Evolutionary conservation across 1,284 basidiomycete species (phyloP).

Genomic region (Pyrrhoderma noxium): DNA sequence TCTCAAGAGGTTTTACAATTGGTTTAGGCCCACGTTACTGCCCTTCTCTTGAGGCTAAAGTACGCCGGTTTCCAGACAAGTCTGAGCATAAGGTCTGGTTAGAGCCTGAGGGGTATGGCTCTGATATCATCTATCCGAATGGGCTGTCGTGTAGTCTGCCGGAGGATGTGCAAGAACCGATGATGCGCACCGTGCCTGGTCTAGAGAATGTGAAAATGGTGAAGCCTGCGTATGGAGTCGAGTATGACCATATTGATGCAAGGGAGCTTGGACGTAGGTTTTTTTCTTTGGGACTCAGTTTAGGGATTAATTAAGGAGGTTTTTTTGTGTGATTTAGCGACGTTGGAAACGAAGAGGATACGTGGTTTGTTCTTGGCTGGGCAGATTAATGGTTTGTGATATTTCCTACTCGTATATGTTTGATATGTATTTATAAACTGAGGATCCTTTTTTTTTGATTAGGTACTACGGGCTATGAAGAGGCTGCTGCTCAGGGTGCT

Average conservation of each 20-base stretch:
- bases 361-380: conserved; percentile 82
- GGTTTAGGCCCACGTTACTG: conserved; percentile 80
- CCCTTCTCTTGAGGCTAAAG: conserved; percentile 84
- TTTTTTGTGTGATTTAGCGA: conserved; percentile 40
- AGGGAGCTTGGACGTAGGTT: conserved; percentile 64
- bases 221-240: conserved; percentile 84
- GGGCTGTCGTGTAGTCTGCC: conserved; percentile 84
- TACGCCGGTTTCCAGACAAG: conserved; percentile 72
- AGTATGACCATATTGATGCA: conserved; percentile 90
- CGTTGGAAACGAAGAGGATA: conserved; percentile 81
- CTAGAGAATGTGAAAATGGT: conserved; percentile 79
- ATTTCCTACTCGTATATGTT: too few relatives aligned
- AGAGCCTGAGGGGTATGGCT: conserved; percentile 87
- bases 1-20: not conserved
- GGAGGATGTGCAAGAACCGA: conserved; percentile 69
- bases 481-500: conserved; percentile 82
- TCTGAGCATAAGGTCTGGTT: conserved; percentile 75
- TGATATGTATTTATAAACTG: too few relatives aligned
- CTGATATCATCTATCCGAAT: conserved; percentile 85
- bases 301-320: conserved; percentile 5
- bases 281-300: conserved; percentile 5
- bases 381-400: conserved; percentile 66
- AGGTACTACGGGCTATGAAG: conserved; percentile 89
- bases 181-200: conserved; percentile 80
- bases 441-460: conserved; percentile 8